A percentile compares a stretch with the other conserved stretches of the same genome.
phyloP scores from a whole-genome alignment of 1,139 yeast genomes.

The Lodderomyces pseudojiufengensis region DNA sequence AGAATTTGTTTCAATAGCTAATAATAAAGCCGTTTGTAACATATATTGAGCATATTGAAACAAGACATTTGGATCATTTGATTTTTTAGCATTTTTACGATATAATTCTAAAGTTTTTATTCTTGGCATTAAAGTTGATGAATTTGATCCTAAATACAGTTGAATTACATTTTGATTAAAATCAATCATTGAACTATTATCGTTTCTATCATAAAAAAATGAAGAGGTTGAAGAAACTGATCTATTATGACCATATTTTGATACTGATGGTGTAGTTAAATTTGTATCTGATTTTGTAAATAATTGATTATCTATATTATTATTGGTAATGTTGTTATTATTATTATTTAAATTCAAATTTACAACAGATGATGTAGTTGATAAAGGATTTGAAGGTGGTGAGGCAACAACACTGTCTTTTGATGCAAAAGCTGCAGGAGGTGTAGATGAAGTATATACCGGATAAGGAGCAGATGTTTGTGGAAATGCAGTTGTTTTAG shows the following conservation, averaged over 20 bases:
- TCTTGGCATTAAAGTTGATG: conserved; percentile 61
- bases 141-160: conserved; percentile 52
- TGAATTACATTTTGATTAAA: conserved; percentile 41
- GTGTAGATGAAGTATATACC: conserved; percentile 18
- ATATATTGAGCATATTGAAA: conserved; percentile 91
- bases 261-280: conserved; percentile 18
- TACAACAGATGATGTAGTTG: conserved; percentile 39
- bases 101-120: conserved; percentile 85
- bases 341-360: conserved; percentile 26
- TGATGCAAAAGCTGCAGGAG: conserved; percentile 20
- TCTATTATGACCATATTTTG: conserved; percentile 28
- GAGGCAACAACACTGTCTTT: conserved; percentile 18
- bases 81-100: conserved; percentile 77
- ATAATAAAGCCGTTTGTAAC: conserved; percentile 75
- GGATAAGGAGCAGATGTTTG: conserved; percentile 16
- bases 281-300: conserved; percentile 32
- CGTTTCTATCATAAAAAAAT: conserved; percentile 31
- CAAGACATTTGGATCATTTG: conserved; percentile 79
- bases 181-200: conserved; percentile 36
- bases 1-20: conserved; percentile 29
- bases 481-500: neutral
- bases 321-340: conserved; percentile 3
- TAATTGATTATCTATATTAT: conserved; percentile 9
- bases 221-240: conserved; percentile 42
- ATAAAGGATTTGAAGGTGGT: conserved; percentile 31